phyloP scores from a whole-genome alignment of 2,329 filamentous ascomycete species.

The Cryphonectria japonica region DNA sequence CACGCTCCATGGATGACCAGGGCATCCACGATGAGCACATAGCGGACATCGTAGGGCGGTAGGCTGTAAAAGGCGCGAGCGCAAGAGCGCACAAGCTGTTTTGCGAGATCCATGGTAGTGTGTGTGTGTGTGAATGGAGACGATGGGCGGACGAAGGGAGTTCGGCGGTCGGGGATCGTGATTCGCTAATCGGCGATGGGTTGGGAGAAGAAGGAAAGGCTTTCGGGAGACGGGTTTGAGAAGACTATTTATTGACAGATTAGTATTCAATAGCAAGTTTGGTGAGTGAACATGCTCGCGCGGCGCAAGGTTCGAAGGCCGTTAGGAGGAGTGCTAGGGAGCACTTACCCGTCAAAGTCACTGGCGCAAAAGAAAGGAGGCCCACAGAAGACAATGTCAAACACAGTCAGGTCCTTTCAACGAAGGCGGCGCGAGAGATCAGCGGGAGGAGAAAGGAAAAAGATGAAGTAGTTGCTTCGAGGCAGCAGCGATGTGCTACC shows the following conservation, averaged over 20 bases:
- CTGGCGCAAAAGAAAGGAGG: background rate
- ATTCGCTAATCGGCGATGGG: background rate
- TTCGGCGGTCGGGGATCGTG: background rate
- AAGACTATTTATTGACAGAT: background rate
- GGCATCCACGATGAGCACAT: constrained; percentile 84
- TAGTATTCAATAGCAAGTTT: background rate
- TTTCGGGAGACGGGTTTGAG: background rate
- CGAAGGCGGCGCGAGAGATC: background rate
- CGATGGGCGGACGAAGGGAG: background rate
- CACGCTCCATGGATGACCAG: constrained; percentile 81
- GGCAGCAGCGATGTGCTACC: constrained; percentile 25
- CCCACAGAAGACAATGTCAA: background rate
- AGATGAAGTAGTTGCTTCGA: constrained; percentile 1
- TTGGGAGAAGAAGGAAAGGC: background rate
- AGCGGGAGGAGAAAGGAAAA: background rate
- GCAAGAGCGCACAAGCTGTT: constrained; percentile 83
- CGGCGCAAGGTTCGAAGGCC: background rate
- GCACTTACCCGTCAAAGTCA: background rate
- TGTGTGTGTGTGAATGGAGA: background rate
- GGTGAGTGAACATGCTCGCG: background rate
- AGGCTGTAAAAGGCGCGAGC: constrained; percentile 69
- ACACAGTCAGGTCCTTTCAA: background rate
- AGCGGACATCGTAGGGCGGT: constrained; percentile 70
- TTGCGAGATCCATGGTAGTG: constrained; percentile 56
- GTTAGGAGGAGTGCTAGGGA: background rate